Evolutionary conservation across 2,329 filamentous ascomycete genomes (phyloP).

Genomic region (Hypomyces perniciosus): DNA sequence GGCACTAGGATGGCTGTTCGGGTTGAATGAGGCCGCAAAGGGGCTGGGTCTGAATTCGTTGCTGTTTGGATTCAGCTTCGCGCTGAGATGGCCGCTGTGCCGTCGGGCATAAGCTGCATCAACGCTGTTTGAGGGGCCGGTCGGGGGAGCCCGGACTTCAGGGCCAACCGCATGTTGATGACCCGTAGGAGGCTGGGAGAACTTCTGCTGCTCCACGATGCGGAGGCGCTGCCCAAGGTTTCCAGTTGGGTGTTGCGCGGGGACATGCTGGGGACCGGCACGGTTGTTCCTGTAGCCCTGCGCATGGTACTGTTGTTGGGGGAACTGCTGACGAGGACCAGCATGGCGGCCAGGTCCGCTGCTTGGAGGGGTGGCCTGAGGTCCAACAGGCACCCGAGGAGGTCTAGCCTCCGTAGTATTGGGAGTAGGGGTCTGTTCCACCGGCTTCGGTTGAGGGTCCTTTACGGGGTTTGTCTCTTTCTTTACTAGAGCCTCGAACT

Average conservation of each 20-base stretch:
- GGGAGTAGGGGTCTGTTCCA: slow-evolving; percentile 19
- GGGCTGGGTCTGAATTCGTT: slow-evolving; percentile 83
- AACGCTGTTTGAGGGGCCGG: slow-evolving; percentile 59
- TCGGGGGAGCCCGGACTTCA: slow-evolving; percentile 66
- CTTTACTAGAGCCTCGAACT: slow-evolving; percentile 41
- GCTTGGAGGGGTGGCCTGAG: slow-evolving; percentile 24
- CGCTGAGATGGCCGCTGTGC: slow-evolving; percentile 45
- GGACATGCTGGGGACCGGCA: slow-evolving; percentile 36
- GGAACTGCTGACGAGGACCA: slow-evolving; percentile 43
- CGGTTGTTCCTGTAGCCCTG: slow-evolving; percentile 45
- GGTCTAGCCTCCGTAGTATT: slow-evolving; percentile 23
- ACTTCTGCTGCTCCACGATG: slow-evolving; percentile 47
- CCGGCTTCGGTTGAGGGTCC: slow-evolving; percentile 37
- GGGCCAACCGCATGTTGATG: slow-evolving; percentile 50
- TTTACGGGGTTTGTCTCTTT: slow-evolving; percentile 38
- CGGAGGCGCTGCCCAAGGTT: slow-evolving; percentile 46
- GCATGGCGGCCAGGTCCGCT: slow-evolving; percentile 38
- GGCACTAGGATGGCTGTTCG: slow-evolving; percentile 57
- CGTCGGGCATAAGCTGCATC: slow-evolving; percentile 50
- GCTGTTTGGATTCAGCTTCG: slow-evolving; percentile 59
- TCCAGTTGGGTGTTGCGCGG: slow-evolving; percentile 36
- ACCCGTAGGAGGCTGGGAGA: slow-evolving; percentile 34
- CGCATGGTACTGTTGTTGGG: slow-evolving; percentile 40
- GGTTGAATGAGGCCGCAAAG: slow-evolving; percentile 75
- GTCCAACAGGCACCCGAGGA: slow-evolving; percentile 29